A percentile compares a stretch with the other conserved stretches of the same genome.
Conservation (phyloP, 371 early-diverging fungal species). For the Batrachochytrium dendrobatidis region DNA sequence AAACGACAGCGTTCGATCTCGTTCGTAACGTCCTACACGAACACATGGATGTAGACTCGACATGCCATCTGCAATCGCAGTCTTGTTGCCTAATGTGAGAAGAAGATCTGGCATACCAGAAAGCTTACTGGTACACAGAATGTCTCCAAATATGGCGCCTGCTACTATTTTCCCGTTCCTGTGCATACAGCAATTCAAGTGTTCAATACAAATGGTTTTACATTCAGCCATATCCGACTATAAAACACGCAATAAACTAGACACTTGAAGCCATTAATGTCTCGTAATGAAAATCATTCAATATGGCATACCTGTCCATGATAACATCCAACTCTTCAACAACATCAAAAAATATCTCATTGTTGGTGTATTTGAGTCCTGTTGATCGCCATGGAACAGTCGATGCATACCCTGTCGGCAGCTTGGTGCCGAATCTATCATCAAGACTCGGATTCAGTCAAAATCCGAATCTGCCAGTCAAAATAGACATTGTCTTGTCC, state of each 20-base stretch:
- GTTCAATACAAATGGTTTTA: too few species aligned
- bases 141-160: constrained; percentile 72
- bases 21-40: constrained; percentile 55
- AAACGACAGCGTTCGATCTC: constrained; percentile 74
- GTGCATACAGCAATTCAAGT: too few species aligned
- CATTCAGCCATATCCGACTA: too few species aligned
- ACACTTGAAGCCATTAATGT: too few species aligned
- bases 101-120: constrained; percentile 87
- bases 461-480: neutral
- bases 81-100: constrained; percentile 62
- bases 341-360: constrained; percentile 90
- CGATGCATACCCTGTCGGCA: constrained; percentile 50
- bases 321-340: constrained; percentile 82
- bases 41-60: constrained; percentile 86
- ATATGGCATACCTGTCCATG: constrained; percentile 60
- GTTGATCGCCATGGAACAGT: constrained; percentile 79
- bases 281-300: too few species aligned
- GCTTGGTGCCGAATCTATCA: constrained; percentile 19
- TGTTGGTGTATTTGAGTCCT: constrained; percentile 81
- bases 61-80: constrained; percentile 66
- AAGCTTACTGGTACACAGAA: constrained; percentile 65
- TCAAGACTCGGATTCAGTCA: neutral
- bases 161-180: constrained; percentile 66
- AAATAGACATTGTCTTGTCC: neutral
- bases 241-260: too few species aligned